These are phyloP conservation scores for Paramecium sonneborni DNA, from an alignment of 73 alveolate genomes.

Conservation along the genomic window DNA sequence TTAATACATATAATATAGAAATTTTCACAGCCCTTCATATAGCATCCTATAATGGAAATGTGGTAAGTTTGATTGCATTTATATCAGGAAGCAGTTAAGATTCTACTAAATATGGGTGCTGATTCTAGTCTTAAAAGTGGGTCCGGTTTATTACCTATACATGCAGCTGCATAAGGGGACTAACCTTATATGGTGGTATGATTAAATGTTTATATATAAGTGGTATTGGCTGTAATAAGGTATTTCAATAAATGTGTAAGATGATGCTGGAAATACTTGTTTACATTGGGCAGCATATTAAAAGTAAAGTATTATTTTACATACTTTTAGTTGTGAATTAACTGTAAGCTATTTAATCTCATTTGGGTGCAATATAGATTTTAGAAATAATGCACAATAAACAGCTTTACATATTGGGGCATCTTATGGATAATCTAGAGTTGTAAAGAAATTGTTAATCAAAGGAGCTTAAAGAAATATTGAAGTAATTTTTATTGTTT, in stretches of 20 bases:
- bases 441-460: not conserved
- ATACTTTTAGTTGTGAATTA: constrained; percentile 25
- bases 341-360: constrained; percentile 25
- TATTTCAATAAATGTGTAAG: not conserved
- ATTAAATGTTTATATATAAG: not conserved
- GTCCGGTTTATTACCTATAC: constrained; percentile 39
- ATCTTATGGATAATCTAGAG: not conserved
- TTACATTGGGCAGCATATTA: constrained; percentile 59
- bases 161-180: constrained; percentile 62
- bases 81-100: not conserved
- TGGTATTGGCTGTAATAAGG: constrained; percentile 17
- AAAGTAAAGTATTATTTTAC: not conserved
- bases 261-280: constrained; percentile 48
- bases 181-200: constrained; percentile 7
- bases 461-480: constrained; percentile 29
- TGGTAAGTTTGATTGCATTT: not conserved
- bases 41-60: constrained; percentile 40
- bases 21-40: constrained; percentile 19
- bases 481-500: not conserved
- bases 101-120: constrained; percentile 6
- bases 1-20: not conserved
- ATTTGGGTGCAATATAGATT: not conserved
- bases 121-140: constrained; percentile 41
- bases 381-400: not conserved
- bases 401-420: constrained; percentile 46